Base-by-base conservation (phyloP, 345 rosid species). In the Cardamine chenopodiifolia region DNA sequence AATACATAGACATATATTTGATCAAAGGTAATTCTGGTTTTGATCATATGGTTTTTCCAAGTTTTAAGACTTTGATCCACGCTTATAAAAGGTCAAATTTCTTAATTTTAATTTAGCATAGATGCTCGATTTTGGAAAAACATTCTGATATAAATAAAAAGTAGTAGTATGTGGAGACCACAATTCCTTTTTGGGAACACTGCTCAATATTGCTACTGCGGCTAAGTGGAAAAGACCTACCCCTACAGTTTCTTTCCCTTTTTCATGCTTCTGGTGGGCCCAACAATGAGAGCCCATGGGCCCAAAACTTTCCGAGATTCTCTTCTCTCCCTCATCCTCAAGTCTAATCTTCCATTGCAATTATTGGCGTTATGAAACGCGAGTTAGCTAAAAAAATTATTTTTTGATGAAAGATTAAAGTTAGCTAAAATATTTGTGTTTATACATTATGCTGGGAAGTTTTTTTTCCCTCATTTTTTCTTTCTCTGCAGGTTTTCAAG, bases 171-270 rank as follows among this genome's bases (percentile, higher is more conserved):
- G 79, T 56, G 76, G 72, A 64, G 80, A 70, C 80, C 72, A 77
- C 80, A 61, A 18, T 70, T 56, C 37, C 39, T 76, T 31, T 22
- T 69, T 77, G 80, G 80, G 66, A 77, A 77, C 80, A 77, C 80
- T 77, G 80, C 76, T 77, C 61, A 77, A 77, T 71, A 70, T 77
- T 71, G 76, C 67, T 63, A 77, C 76, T 77, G 60, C 80, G 76
- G 80, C 76, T 77, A 62, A 55, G 66, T 70, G 80, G 80, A 35
- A 77, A 77, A 77, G 71, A 56, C 72, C 67, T 70, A 70, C 61
- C 35, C 76, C 28, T 60, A 59, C 66, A 61, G 58, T 59, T 60
- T 22, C 44, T 53, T 78, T 78, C 0, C 34, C 26, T 50, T 61
- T 68, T 76, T 40, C 63, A 75, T 60, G 49, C 57, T 23, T 52